Conservation (phyloP, 192 early-diverging fungal species). For the Coemansia sp. region DNA sequence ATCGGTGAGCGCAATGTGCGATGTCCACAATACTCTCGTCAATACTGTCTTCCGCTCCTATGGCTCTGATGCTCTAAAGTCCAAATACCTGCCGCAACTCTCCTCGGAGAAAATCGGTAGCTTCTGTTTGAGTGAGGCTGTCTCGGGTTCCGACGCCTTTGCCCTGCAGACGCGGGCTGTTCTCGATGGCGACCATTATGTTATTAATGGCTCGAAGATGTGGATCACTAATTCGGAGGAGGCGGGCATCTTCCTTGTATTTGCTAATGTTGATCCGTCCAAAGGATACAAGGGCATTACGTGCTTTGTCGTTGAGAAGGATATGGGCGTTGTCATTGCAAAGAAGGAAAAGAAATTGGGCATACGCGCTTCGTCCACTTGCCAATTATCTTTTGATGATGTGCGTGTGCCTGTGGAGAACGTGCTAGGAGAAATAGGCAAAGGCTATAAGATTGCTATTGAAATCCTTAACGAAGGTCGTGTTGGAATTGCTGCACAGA, state of each 20-base stretch:
- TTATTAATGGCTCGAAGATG: slow-evolving; percentile 88
- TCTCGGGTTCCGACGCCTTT: slow-evolving; percentile 92
- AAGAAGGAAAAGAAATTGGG: slow-evolving; percentile 99
- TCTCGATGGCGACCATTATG: slow-evolving; percentile 85
- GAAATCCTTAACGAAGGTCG: slow-evolving; percentile 98
- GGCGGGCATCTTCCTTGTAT: slow-evolving; percentile 94
- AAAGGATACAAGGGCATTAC: slow-evolving; percentile 97
- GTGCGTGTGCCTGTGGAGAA: slow-evolving; percentile 81
- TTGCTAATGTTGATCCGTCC: slow-evolving; percentile 93
- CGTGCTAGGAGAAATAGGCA: slow-evolving; percentile 89
- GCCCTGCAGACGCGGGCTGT: slow-evolving; percentile 82
- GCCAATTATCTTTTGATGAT: slow-evolving; percentile 90
- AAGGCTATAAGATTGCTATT: slow-evolving; percentile 98
- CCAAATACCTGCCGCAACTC: slow-evolving; percentile 82
- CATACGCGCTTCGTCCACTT: slow-evolving; percentile 95
- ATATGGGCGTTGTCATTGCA: slow-evolving; percentile 85
- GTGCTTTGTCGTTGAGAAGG: slow-evolving; percentile 93
- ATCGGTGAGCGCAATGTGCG: slow-evolving; percentile 84
- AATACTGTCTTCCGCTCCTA: slow-evolving; percentile 89
- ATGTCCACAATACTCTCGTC: slow-evolving; percentile 97
- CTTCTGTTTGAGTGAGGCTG: slow-evolving; percentile 93
- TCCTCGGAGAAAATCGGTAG: slow-evolving; percentile 83
- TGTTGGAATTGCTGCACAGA: slow-evolving; percentile 97
- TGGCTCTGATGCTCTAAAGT: slow-evolving; percentile 69
- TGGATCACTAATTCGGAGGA: slow-evolving; percentile 97